Evolutionary conservation across 2,329 filamentous ascomycete species (phyloP), one percentile per base, ranked within the genome.

Genomic region (Thelonectria olida): DNA sequence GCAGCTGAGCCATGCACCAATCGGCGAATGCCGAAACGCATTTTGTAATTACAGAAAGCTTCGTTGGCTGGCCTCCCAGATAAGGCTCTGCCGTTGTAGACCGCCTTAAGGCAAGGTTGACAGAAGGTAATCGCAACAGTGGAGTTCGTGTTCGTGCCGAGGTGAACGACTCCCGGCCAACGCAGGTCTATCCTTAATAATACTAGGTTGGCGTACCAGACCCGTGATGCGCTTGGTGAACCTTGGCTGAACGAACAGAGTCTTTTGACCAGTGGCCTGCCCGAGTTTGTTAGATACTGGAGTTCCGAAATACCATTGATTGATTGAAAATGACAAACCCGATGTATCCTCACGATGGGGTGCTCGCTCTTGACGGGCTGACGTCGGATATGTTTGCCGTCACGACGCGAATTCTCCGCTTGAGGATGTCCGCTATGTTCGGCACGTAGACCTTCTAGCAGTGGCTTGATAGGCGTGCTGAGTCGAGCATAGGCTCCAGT

Each of bases 161-260:
- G n/a, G n/a, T n/a, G n/a, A n/a, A n/a, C n/a, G n/a, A n/a, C n/a
- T n/a, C n/a, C n/a, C n/a, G n/a, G n/a, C n/a, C n/a, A n/a, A n/a
- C n/a, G n/a, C n/a, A n/a, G n/a, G n/a, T n/a, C n/a, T n/a, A n/a
- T n/a, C n/a, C n/a, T n/a, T n/a, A n/a, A n/a, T n/a, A n/a, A n/a
- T n/a, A n/a, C n/a, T n/a, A n/a, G n/a, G n/a, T n/a, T n/a, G n/a
- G n/a, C n/a, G n/a, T n/a, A n/a, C n/a, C n/a, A 84, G 88, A 5
- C 88, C 88, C 1, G 90, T 82, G 44, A 91, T 89, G 42, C 83
- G 79, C 34, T 87, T 82, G 7, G 88, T 89, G 77, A 90, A 84
- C 81, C 53, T 57, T 9, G 86, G 85, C 70, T 91, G 91, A 17
- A 91, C 85, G 68, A 83, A 91, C 2, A 91, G 77, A 0, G 89